These are phyloP conservation scores for Chlorella sp. DNA, from an alignment of 139 green algal genomes.

Conservation along the genomic window DNA sequence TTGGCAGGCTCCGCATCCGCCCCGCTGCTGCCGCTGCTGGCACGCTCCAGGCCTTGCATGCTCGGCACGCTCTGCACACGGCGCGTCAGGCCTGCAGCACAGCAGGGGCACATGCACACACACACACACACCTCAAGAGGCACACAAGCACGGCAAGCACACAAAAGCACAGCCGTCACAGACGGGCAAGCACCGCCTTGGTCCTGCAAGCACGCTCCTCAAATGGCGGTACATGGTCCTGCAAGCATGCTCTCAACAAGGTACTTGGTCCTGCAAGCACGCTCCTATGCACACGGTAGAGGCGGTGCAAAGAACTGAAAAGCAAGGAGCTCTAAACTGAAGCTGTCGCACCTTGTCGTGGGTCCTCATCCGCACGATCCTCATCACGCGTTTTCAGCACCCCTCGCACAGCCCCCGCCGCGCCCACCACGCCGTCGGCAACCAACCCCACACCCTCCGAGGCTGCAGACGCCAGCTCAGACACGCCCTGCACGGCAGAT, in stretches of 20 bases:
- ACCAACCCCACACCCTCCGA: not conserved
- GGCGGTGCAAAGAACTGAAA: too few species aligned
- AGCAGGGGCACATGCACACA: not conserved
- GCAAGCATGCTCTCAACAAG: too few species aligned
- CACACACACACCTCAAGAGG: too few species aligned
- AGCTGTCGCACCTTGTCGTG: too few species aligned
- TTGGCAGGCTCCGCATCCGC: not conserved
- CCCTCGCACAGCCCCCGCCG: not conserved
- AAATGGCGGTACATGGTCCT: too few species aligned
- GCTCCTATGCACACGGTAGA: too few species aligned
- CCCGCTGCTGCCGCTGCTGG: not conserved
- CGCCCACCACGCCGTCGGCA: not conserved
- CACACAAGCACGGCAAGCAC: not conserved
- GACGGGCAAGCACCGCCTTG: too few species aligned
- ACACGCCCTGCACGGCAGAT: not conserved
- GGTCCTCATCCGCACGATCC: too few species aligned
- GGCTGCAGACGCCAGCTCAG: slow-evolving; percentile 5
- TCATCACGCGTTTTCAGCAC: not conserved
- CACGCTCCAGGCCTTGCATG: not conserved
- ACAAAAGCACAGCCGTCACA: not conserved
- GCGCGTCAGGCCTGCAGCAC: slow-evolving; percentile 6
- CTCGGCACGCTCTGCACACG: not conserved
- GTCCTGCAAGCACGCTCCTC: too few species aligned
- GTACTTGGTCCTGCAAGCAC: too few species aligned
- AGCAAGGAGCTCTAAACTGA: too few species aligned